Percentiles rank a stretch among this genome's conserved stretches.
phyloP scores from a whole-genome alignment of 495 filamentous ascomycete species.

The Chlorociboria aeruginascens region DNA sequence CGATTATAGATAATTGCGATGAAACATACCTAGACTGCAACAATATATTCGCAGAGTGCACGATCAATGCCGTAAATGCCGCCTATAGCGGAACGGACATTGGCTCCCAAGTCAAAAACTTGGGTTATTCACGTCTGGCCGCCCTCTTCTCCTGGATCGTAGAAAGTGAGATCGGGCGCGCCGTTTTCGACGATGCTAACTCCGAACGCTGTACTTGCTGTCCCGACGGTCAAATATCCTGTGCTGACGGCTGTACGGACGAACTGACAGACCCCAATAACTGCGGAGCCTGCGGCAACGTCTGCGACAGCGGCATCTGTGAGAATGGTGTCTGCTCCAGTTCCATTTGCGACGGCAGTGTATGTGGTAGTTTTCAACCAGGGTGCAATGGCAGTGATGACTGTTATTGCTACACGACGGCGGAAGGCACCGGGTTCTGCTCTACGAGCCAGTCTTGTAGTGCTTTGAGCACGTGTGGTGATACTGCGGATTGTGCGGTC shows the following conservation, averaged over 20 bases:
- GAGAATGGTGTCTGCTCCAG: slow-evolving; percentile 5
- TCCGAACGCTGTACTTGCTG: neutral
- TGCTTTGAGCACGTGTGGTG: neutral
- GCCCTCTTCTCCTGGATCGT: neutral
- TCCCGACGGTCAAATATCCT: neutral
- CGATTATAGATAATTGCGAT: neutral
- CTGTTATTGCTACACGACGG: neutral
- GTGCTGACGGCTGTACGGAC: neutral
- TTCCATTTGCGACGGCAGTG: neutral
- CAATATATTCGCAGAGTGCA: neutral
- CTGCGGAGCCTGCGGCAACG: slow-evolving; percentile 5
- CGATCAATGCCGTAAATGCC: neutral
- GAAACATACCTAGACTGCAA: neutral
- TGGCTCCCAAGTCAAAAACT: neutral
- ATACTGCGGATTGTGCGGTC: neutral
- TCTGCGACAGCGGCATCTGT: slow-evolving; percentile 1
- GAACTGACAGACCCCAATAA: slow-evolving; percentile 2
- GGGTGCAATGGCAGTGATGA: neutral
- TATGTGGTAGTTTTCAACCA: neutral
- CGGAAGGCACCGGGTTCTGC: slow-evolving; percentile 4
- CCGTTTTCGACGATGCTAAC: neutral
- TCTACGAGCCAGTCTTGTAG: neutral
- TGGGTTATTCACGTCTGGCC: neutral
- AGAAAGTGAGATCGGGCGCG: neutral
- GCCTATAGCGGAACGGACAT: neutral